Base-by-base conservation (phyloP, 2,329 filamentous ascomycete species). In the Colletotrichum magnum region DNA sequence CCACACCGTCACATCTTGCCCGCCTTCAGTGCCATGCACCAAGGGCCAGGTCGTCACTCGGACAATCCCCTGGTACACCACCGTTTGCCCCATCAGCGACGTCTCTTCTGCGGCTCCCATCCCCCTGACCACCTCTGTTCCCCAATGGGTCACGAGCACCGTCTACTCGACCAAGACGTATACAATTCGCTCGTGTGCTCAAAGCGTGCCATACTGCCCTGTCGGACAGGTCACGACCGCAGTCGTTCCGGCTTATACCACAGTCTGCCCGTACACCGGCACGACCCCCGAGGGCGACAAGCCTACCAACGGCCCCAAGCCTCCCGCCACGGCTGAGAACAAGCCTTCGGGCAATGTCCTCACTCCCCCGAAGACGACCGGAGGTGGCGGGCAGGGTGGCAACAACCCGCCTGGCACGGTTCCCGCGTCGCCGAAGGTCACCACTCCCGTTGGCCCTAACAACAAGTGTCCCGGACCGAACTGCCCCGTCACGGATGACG, bases 151-250 rank as follows among this genome's bases (percentile, higher is more conserved):
- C 32, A 81, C 80, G 36, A 81, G 79, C 69, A 81, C 80, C 18
- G 76, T 84, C 62, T 83, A 78, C 74, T 78, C 77, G 53, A 83
- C 80, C 21, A 72, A 72, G 9, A 75, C 88, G 71, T 82, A 86
- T 72, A 90, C 87, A 72, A 82, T 89, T 77, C 88, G 85, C 74
- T 85, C 84, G 45, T 90, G 88, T 77, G 84, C 82, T 54, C 80
- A 86, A 21, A 75, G 75, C 10, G 76, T 83, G 2, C 75, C 73
- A 39, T 74, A 81, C 78, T 83, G 81, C 74, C 80, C 82, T 9
- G 76, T 70, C 1, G 76, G 77, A 21, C 74, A 78, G 32, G 76
- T 83, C 43, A 81, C 79, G 18, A 84, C 83, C 2, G 71, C 76
- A 71, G 73, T 77, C 41, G 70, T 77, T 39, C 72, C 77, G 41